These are phyloP conservation scores for Crithidia expoeki DNA, from an alignment of 208 protist species.

Conservation along the genomic window DNA sequence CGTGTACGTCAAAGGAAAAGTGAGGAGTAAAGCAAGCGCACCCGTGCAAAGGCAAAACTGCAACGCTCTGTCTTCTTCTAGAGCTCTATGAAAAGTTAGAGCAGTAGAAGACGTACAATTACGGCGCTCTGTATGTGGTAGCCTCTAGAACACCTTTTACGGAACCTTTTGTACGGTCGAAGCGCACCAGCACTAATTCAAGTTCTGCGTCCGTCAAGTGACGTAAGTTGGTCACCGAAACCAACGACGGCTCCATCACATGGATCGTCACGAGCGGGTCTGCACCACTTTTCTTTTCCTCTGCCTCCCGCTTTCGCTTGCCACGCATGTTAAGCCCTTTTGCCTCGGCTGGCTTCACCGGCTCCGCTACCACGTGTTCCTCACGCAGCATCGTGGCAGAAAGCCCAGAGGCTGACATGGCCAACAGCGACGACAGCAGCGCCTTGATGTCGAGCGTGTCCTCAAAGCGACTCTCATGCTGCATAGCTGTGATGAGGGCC, in stretches of 20 bases:
- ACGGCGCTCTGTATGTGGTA: not conserved
- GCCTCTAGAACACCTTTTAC: slow-evolving; percentile 28
- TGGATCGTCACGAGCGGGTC: not conserved
- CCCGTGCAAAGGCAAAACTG: no score
- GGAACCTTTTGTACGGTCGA: slow-evolving; percentile 38
- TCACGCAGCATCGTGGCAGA: slow-evolving; percentile 41
- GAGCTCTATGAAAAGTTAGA: no score
- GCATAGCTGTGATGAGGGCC: slow-evolving; percentile 51
- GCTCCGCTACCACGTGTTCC: slow-evolving; percentile 22
- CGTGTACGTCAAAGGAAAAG: no score
- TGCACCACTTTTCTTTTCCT: not conserved
- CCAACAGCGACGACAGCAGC: slow-evolving; percentile 61
- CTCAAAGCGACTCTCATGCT: slow-evolving; percentile 66
- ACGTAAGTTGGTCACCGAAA: slow-evolving; percentile 17
- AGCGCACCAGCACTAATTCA: slow-evolving; percentile 35
- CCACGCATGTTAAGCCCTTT: not conserved
- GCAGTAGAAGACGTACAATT: not conserved
- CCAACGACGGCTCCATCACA: slow-evolving; percentile 14
- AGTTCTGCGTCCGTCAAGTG: slow-evolving; percentile 34
- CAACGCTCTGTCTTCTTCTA: no score
- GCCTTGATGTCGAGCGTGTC: slow-evolving; percentile 38
- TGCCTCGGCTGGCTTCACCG: not conserved
- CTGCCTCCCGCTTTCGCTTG: slow-evolving; percentile 21
- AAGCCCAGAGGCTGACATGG: slow-evolving; percentile 35
- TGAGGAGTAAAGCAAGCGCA: no score